These are phyloP conservation scores for Phellinidium pouzarii DNA, from an alignment of 1,284 basidiomycete genomes.

Conservation along the genomic window DNA sequence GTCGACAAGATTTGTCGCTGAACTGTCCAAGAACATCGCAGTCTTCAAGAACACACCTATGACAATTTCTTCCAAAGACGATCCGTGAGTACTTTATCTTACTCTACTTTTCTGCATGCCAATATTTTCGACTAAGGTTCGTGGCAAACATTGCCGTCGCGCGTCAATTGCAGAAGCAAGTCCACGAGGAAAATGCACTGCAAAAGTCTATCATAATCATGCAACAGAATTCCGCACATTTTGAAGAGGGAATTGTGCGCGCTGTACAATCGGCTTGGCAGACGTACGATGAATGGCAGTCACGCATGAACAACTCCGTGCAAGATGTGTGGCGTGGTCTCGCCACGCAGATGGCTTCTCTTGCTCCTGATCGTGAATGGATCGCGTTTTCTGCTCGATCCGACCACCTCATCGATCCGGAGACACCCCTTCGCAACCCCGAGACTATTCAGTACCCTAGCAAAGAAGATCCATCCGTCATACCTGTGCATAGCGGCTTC, in stretches of 20 bases:
- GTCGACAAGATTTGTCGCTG: slow-evolving; percentile 82
- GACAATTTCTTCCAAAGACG: slow-evolving; percentile 73
- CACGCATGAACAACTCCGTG: slow-evolving; percentile 74
- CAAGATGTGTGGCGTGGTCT: slow-evolving; percentile 80
- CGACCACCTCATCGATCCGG: slow-evolving; percentile 95
- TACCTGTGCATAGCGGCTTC: slow-evolving; percentile 85
- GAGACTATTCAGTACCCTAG: slow-evolving; percentile 82
- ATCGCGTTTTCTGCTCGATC: slow-evolving; percentile 91
- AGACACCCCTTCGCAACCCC: slow-evolving; percentile 85
- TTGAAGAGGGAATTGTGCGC: slow-evolving; percentile 95
- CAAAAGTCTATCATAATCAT: slow-evolving; percentile 99
- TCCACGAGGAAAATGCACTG: slow-evolving; percentile 95
- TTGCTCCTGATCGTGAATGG: slow-evolving; percentile 94
- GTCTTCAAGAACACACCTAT: slow-evolving; percentile 95
- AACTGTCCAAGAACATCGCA: slow-evolving; percentile 83
- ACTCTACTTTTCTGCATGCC: not conserved
- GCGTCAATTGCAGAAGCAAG: slow-evolving; percentile 88
- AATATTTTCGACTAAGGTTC: slow-evolving; percentile 33
- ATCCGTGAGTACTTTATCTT: slow-evolving; percentile 61
- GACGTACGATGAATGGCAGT: slow-evolving; percentile 96
- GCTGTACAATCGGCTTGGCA: slow-evolving; percentile 96
- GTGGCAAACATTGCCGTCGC: slow-evolving; percentile 76
- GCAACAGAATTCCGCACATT: slow-evolving; percentile 96
- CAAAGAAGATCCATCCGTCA: slow-evolving; percentile 88
- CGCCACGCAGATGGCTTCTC: slow-evolving; percentile 72